Evolutionary conservation across 2,329 filamentous ascomycete genomes (phyloP).

Genomic region (Venturia asperata): DNA sequence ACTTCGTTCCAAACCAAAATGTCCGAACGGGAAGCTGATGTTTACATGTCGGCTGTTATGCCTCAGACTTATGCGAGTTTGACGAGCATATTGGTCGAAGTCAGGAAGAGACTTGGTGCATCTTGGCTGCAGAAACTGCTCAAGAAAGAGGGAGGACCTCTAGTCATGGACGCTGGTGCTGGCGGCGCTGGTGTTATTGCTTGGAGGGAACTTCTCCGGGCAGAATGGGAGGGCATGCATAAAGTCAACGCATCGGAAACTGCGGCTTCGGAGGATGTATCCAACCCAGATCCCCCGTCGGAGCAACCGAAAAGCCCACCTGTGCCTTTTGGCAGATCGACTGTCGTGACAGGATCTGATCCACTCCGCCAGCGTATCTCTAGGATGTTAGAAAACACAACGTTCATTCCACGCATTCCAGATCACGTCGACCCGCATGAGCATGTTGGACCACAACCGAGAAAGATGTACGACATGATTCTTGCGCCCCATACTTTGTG

Average conservation of each 20-base stretch:
- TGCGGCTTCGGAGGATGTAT: slow-evolving; percentile 25
- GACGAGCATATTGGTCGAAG: slow-evolving; percentile 62
- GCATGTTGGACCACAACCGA: slow-evolving; percentile 38
- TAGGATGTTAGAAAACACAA: slow-evolving; percentile 75
- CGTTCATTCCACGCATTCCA: slow-evolving; percentile 84
- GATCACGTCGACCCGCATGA: slow-evolving; percentile 56
- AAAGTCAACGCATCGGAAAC: neutral
- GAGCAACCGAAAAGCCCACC: slow-evolving; percentile 35
- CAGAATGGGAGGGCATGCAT: slow-evolving; percentile 70
- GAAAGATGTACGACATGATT: slow-evolving; percentile 83
- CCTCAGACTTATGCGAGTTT: slow-evolving; percentile 64
- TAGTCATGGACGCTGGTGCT: slow-evolving; percentile 66
- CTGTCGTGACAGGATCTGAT: slow-evolving; percentile 71
- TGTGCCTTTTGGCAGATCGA: slow-evolving; percentile 62
- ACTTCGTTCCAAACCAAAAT: slow-evolving; percentile 59
- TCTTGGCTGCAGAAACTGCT: slow-evolving; percentile 63
- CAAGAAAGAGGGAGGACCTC: slow-evolving; percentile 51
- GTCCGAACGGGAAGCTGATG: slow-evolving; percentile 68
- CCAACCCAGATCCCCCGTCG: slow-evolving; percentile 29
- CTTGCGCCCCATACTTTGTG: slow-evolving; percentile 81
- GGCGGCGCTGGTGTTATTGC: slow-evolving; percentile 67
- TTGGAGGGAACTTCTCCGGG: slow-evolving; percentile 68
- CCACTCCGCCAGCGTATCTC: slow-evolving; percentile 68
- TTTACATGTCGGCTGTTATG: slow-evolving; percentile 61
- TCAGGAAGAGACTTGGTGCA: slow-evolving; percentile 63